phyloP scores from a whole-genome alignment of 495 filamentous ascomycete species.

The Penicillium simplicissimum region DNA sequence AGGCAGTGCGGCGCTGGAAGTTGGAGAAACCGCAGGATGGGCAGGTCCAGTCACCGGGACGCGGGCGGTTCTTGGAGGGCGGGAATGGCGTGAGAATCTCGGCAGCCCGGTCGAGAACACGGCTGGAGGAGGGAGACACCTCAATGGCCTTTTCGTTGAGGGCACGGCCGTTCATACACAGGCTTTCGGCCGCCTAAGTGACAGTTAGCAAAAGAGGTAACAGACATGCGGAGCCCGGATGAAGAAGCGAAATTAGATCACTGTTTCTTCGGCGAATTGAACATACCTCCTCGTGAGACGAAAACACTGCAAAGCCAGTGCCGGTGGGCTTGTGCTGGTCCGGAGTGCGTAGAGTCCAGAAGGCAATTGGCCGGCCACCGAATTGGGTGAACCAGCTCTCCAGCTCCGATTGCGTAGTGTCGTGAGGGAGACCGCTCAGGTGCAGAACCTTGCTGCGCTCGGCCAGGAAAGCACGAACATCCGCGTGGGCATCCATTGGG shows the following conservation, averaged over 20 bases:
- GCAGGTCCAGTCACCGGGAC: slow-evolving; percentile 98
- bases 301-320: slow-evolving; percentile 96
- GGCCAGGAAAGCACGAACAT: slow-evolving; percentile 92
- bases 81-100: slow-evolving; percentile 96
- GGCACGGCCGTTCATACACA: slow-evolving; percentile 98
- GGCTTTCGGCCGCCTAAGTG: slow-evolving; percentile 81
- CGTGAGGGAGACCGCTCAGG: slow-evolving; percentile 94
- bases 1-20: slow-evolving; percentile 96
- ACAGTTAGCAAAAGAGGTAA: slow-evolving; percentile 25
- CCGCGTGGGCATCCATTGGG: slow-evolving; percentile 94
- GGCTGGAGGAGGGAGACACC: slow-evolving; percentile 92
- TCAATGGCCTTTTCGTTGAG: slow-evolving; percentile 99
- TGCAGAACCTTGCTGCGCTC: slow-evolving; percentile 97
- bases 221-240: not conserved
- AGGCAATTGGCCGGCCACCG: slow-evolving; percentile 96
- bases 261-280: slow-evolving; percentile 1
- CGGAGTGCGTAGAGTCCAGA: slow-evolving; percentile 96
- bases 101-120: slow-evolving; percentile 90
- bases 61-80: slow-evolving; percentile 95
- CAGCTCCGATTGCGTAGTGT: slow-evolving; percentile 96
- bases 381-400: slow-evolving; percentile 99
- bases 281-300: slow-evolving; percentile 97
- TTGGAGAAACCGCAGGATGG: slow-evolving; percentile 81
- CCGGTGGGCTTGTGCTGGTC: slow-evolving; percentile 99
- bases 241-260: not conserved